These are phyloP conservation scores for Fusarium drepaniforme DNA, from an alignment of 2,329 filamentous ascomycete genomes.

Conservation along the genomic window DNA sequence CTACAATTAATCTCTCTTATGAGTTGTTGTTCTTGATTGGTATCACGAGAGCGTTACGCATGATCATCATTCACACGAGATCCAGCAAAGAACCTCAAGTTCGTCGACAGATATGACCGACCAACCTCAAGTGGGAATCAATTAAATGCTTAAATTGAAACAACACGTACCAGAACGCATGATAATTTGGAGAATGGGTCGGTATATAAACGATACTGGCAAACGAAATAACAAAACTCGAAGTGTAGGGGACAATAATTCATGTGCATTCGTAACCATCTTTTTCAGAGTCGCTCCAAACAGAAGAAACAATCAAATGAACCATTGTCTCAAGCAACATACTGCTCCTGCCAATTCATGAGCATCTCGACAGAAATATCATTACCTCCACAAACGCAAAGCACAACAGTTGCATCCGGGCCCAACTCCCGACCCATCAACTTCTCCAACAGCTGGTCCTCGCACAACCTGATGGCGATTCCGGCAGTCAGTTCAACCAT, in stretches of 20 bases:
- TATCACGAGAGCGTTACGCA: neutral
- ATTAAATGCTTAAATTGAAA: neutral
- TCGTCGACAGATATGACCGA: neutral
- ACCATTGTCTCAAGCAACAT: constrained; percentile 7
- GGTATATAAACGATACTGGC: neutral
- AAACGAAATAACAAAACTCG: neutral
- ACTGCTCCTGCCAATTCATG: constrained; percentile 39
- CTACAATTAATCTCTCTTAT: neutral
- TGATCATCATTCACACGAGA: neutral
- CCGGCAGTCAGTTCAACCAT: constrained; percentile 48
- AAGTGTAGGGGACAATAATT: neutral
- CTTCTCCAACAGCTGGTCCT: constrained; percentile 38
- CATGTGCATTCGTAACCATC: neutral
- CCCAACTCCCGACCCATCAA: constrained; percentile 32
- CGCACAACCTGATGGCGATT: constrained; percentile 46
- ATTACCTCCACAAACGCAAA: constrained; percentile 49
- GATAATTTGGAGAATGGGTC: neutral
- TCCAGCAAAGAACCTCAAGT: neutral
- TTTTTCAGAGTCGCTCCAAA: neutral
- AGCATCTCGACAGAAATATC: constrained; percentile 50
- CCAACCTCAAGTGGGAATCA: neutral
- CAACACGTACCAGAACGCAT: neutral
- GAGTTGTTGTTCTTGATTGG: neutral
- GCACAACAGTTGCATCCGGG: constrained; percentile 44
- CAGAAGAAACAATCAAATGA: neutral